Base-by-base conservation (phyloP, 2,329 filamentous ascomycete species). In the Didymella sp. region DNA sequence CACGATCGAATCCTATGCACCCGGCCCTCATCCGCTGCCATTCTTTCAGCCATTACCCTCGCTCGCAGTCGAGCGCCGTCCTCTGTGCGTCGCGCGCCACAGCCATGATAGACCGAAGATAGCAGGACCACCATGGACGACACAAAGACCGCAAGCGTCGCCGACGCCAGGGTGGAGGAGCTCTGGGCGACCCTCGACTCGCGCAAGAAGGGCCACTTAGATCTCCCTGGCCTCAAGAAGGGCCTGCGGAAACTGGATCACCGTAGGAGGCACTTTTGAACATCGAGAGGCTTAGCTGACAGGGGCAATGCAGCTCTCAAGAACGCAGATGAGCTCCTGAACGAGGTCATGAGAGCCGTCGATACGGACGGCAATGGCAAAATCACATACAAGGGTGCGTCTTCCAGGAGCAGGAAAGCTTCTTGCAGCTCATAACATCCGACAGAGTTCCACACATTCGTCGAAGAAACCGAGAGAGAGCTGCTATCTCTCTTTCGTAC, bases 231-330 rank as follows among this genome's bases (percentile, higher is more conserved):
- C 28, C 80, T 99, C 67, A 89, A 93, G 79, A 91, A 87, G 78
- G 95, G 94, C 4, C 79, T 99, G 72, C 87, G 83, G 75, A 90
- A 88, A 77, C 92, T 98, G 71, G 93, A 98, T 76, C 95, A 99
- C 76, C 95, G 92, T 96, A 79, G 79, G 88, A 41, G 13, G 35
- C 38, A 58, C 8, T 5, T 15, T 12, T 8, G 17, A 24, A 11
- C 3, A 21, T 30, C 28, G 19, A 17, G 40, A 22, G 38, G 57
- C 62, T 70, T 67, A 73, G 60, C 68, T 57, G 25, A 57, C 44
- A 27, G 31, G 60, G 56, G 62, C 22, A 62, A 58, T 63, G 63
- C 68, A 88, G 87, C 89, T 62, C 79, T 99, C 72, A 96, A 97
- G 81, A 95, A 97, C 82, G 95, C 95, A 73, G 90, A 96, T 76